Percentiles rank a stretch among this genome's conserved stretches.
Evolutionary conservation across 345 rosid genomes (phyloP).

Genomic region (Acer saccharum): DNA sequence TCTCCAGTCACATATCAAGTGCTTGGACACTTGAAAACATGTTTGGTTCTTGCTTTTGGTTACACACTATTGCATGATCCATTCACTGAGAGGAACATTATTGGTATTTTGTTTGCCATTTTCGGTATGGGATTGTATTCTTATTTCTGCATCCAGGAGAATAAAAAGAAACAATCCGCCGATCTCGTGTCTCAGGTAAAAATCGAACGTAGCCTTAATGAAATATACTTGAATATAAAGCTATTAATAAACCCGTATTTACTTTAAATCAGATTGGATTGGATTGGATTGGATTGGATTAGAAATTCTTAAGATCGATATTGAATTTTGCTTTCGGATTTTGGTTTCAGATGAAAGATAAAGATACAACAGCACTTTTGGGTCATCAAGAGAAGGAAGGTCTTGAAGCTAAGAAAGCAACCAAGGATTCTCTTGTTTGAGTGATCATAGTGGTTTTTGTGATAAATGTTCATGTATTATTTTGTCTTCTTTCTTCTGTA

Average conservation of each 20-base stretch:
- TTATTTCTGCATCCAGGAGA: conserved; percentile 79
- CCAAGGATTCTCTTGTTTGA: conserved; percentile 73
- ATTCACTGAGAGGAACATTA: conserved; percentile 76
- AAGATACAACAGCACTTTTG: conserved; percentile 67
- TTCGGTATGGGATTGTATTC: conserved; percentile 94
- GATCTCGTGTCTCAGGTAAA: conserved; percentile 64
- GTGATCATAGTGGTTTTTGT: conserved; percentile 3
- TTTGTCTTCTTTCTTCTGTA: not conserved
- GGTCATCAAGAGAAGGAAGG: conserved; percentile 63
- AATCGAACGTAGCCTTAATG: too few species aligned
- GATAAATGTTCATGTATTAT: not conserved
- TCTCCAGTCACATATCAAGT: conserved; percentile 99
- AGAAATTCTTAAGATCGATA: too few species aligned
- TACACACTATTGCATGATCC: conserved; percentile 92
- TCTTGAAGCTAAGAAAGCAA: conserved; percentile 67
- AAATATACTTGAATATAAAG: too few species aligned
- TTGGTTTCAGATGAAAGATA: conserved; percentile 67
- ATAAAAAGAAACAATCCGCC: conserved; percentile 68
- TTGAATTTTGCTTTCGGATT: too few species aligned
- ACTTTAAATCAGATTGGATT: too few species aligned
- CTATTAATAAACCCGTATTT: too few species aligned
- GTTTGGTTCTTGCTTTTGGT: conserved; percentile 88
- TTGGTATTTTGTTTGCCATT: conserved; percentile 84
- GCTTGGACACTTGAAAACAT: conserved; percentile 94
- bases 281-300: not conserved